phyloP scores from a whole-genome alignment of 2,329 filamentous ascomycete genomes.

The Lachnellula arida region DNA sequence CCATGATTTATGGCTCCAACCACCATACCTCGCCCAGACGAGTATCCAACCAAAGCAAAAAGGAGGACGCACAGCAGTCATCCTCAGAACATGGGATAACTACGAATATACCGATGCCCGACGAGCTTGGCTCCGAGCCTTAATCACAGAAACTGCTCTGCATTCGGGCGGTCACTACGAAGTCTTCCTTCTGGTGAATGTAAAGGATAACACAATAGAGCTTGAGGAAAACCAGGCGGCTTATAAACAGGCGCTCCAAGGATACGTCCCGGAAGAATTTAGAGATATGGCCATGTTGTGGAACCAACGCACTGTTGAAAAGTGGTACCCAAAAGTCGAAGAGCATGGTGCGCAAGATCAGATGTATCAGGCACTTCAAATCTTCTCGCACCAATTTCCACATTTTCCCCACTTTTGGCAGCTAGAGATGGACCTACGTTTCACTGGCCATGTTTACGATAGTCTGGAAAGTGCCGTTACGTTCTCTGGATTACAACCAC shows the following conservation, averaged over 20 bases:
- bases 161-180: constrained; percentile 77
- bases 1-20: no score
- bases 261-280: constrained; percentile 67
- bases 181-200: constrained; percentile 79
- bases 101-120: constrained; percentile 75
- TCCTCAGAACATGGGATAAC: constrained; percentile 76
- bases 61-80: constrained; percentile 53
- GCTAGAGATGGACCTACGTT: constrained; percentile 66
- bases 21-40: no score
- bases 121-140: constrained; percentile 73
- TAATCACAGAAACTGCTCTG: constrained; percentile 74
- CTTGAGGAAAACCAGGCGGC: constrained; percentile 65
- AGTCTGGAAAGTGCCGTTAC: constrained; percentile 62
- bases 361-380: constrained; percentile 44
- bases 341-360: constrained; percentile 48
- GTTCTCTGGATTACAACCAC: constrained; percentile 65
- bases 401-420: constrained; percentile 67
- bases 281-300: constrained; percentile 75
- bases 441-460: constrained; percentile 65
- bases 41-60: no score
- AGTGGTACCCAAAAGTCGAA: constrained; percentile 55
- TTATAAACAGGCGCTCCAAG: constrained; percentile 65
- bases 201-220: constrained; percentile 71
- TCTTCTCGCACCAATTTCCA: constrained; percentile 56
- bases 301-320: constrained; percentile 78